Conservation (phyloP, 306 rosid species). For the Casuarina equisetifolia region DNA sequence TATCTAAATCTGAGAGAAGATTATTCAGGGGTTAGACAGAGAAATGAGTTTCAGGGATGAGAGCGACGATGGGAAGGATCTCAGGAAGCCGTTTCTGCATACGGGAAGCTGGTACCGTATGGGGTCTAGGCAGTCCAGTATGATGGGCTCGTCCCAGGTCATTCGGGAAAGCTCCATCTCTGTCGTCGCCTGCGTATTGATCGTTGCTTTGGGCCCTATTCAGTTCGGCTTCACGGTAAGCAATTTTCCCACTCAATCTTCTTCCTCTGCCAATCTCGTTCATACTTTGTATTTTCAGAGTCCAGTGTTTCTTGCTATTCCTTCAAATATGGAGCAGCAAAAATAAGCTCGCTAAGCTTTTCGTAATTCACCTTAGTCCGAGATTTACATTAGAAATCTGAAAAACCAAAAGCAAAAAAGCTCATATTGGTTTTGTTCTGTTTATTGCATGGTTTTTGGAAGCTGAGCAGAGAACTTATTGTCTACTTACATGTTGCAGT, state of each 20-base stretch:
- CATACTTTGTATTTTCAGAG: not conserved
- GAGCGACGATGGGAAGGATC: constrained; percentile 70
- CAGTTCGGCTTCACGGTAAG: constrained; percentile 98
- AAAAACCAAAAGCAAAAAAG: not conserved
- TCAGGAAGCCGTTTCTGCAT: constrained; percentile 85
- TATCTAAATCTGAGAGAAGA: not conserved
- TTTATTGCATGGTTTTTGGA: not conserved
- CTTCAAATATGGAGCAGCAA: not conserved
- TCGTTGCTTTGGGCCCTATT: constrained; percentile 95
- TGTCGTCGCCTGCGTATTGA: constrained; percentile 82
- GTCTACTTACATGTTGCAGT: constrained; percentile 39
- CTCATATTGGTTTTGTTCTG: not conserved
- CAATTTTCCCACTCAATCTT: not conserved
- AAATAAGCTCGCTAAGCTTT: not conserved
- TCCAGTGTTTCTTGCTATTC: not conserved
- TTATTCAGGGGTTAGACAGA: not conserved
- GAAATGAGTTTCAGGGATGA: constrained; percentile 71
- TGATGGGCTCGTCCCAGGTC: constrained; percentile 76
- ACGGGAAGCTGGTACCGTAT: constrained; percentile 97
- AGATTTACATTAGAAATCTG: not conserved
- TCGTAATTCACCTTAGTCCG: not conserved
- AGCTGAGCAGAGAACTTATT: not conserved
- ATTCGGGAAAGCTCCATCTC: constrained; percentile 78
- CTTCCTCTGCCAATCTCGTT: not conserved
- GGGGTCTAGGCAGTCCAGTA: constrained; percentile 69